phyloP scores from a whole-genome alignment of 202 grass and related monocot genomes.

The Zizania palustris region DNA sequence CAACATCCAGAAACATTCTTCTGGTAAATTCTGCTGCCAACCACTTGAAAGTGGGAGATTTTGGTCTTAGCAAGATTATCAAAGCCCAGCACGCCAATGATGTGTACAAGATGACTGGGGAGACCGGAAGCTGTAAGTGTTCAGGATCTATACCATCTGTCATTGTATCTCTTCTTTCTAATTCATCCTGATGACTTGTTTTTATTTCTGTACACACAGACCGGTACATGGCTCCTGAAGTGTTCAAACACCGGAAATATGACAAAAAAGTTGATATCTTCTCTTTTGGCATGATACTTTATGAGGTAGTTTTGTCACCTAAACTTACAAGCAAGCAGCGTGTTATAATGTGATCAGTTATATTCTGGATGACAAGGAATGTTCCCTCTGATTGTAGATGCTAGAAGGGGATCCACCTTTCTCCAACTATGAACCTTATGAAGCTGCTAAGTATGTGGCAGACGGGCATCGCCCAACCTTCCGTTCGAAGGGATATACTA shows the following conservation, averaged over 20 bases:
- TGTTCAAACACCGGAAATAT: slow-evolving; percentile 96
- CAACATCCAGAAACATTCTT: slow-evolving; percentile 85
- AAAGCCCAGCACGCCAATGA: slow-evolving; percentile 90
- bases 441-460: slow-evolving; percentile 87
- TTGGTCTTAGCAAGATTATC: slow-evolving; percentile 97
- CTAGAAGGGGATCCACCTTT: slow-evolving; percentile 90
- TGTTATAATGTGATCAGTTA: slow-evolving; percentile 11
- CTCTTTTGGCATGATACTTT: slow-evolving; percentile 99
- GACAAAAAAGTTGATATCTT: slow-evolving; percentile 99
- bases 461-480: slow-evolving; percentile 81
- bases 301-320: slow-evolving; percentile 69
- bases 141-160: slow-evolving; percentile 23
- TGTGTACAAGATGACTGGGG: slow-evolving; percentile 97
- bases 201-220: slow-evolving; percentile 51
- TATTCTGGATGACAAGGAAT: slow-evolving; percentile 10
- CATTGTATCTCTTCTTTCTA: slow-evolving; percentile 31
- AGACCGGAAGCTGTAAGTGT: slow-evolving; percentile 97
- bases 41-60: slow-evolving; percentile 98
- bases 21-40: slow-evolving; percentile 91
- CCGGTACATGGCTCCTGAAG: slow-evolving; percentile 99
- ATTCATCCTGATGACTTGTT: slow-evolving; percentile 29
- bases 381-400: slow-evolving; percentile 62
- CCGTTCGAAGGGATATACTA: slow-evolving; percentile 66
- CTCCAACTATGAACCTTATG: slow-evolving; percentile 86
- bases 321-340: slow-evolving; percentile 6